Evolutionary conservation across 352 stramenopile species (phyloP), one percentile per base, ranked within the genome.

Genomic region (Phytophthora cactorum): DNA sequence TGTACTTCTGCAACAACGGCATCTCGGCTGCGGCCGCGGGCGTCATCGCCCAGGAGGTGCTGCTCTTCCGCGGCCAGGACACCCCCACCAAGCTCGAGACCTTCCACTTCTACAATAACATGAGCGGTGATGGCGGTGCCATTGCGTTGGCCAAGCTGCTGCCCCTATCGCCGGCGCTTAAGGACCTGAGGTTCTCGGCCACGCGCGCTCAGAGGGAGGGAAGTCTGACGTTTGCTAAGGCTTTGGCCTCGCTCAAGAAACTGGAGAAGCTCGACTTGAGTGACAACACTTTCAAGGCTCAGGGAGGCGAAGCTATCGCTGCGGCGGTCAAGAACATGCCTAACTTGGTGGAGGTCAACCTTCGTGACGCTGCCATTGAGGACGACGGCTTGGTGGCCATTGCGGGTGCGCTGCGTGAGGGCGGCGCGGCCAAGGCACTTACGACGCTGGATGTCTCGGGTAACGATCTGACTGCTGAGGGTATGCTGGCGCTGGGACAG

Each of bases 41-140:
- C 41, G 86, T 96, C 39, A 90, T 97, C 45, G 84, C 94, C 9
- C 78, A 95, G 39, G 88, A 97, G 54, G 88, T 98, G 57, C 78
- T 98, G 55, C 75, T 96, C 22, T 96, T 93, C 74, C 79, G 85
- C 22, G 84, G 83, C 25, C 53, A 56, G 0, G 79, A 88, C 59
- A 75, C 68, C 7, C 85, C 86, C 3, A 96, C 90, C 29, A 92
- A 91, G 72, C 87, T 98, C 61, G 77, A 95, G 60, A 96, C 78
- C 29, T 93, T 99, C 69, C 94, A 99, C 75, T 98, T 98, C 58
- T 98, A 97, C 84, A 98, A 98, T 77, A 99, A 98, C 74, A 98
- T 98, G 96, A 98, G 91, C 68, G 96, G 94, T 28, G 89, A 98
- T 55, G 91, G 86, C n/a, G 96, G 95, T 15, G 94, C 91, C 36